Base-by-base conservation (phyloP, 1,139 yeast genomes). In the Geotrichum bryndzae region DNA sequence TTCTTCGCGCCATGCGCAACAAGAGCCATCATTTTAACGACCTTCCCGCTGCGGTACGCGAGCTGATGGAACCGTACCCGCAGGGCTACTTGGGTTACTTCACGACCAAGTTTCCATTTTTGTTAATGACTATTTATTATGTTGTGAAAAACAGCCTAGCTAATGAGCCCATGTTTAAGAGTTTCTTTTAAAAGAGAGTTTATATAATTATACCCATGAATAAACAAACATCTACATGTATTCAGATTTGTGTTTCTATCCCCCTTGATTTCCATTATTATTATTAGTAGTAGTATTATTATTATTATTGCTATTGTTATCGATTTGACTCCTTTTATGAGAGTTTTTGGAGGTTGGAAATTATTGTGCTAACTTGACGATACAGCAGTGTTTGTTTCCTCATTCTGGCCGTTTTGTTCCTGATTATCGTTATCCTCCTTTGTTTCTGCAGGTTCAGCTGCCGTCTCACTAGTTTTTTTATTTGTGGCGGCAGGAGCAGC, bases 11-110 rank as follows among this genome's bases (percentile, higher is more conserved):
- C 0, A 77, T 94, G 68, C 80, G 99, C 68, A 94, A 94, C 77
- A 94, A 94, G 73, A 86, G 88, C 72, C 97, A 90, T 73, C 99
- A 94, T 74, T 94, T 83, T 73, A 90, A 90, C 74, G 99, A 95
- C 71, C 77, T 92, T 74, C 96, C 97, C 1, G 79, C 77, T 5
- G 80, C 77, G 25, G 77, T 92, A 61, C 71, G 73, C 63, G 73
- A 68, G 66, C 74, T 83, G 62, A 88, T 94, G 85, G 87, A 90
- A 27, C 88, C 95, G 0, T 76, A 90, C 41, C 97, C 98, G 0
- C 84, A 84, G 61, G 96, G 96, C 1, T 94, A 89, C 72, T 87
- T 90, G 74, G 75, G 77, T 57, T 94, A 88, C 72, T 94, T 90
- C 74, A 84, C 84, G 57, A 72, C 75, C 45, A 82, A 84, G 70